Base-by-base conservation (phyloP, 2,329 filamentous ascomycete genomes). In the Calonectria henricotiae region DNA sequence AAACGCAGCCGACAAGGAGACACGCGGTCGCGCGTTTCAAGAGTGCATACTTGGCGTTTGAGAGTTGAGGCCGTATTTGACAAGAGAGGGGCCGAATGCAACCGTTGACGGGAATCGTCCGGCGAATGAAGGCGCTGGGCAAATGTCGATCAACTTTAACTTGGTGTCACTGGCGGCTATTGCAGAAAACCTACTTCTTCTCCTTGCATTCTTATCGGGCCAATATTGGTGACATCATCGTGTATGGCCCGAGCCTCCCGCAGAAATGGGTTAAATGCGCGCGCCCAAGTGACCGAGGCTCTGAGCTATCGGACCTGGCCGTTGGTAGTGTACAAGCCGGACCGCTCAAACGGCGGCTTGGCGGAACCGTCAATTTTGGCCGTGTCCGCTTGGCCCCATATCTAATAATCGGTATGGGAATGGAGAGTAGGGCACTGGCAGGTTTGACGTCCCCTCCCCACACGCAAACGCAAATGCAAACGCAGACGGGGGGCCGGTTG, bases 1-100 rank as follows among this genome's bases (percentile, higher is more conserved):
- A 76, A 75, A 76, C 71, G 54, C 60, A 37, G 55, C 65, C 55
- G 55, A 66, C 55, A 55, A 39, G 62, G 46, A 46, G 69, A 71
- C 72, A 74, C 74, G 75, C 37, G 44, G 68, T 70, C 54, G 51
- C 54, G 51, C 70, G 74, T 76, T 76, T 76, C 70, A 76, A 72
- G 69, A 49, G 55, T 30, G 67, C 63, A 64, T 67, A 65, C 73
- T 74, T 74, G 72, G 68, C 68, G 62, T 71, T 73, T 70, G 67
- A 72, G 66, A 71, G 69, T 62, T 69, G 71, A 62, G 54, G 47
- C 51, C 61, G 54, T 37, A 74, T 74, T 58, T 66, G 71, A 71
- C 71, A 58, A 37, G 72, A 64, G 71, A 71, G 74, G 46, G 55
- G 55, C 39, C 55, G 55, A 75, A 74, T 60, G 66, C 41, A 68